A percentile compares a stretch with the other conserved stretches of the same genome.
These are phyloP conservation scores for Coniosporium tulheliwenetii DNA, from an alignment of 2,329 filamentous ascomycete species.

Conservation along the genomic window DNA sequence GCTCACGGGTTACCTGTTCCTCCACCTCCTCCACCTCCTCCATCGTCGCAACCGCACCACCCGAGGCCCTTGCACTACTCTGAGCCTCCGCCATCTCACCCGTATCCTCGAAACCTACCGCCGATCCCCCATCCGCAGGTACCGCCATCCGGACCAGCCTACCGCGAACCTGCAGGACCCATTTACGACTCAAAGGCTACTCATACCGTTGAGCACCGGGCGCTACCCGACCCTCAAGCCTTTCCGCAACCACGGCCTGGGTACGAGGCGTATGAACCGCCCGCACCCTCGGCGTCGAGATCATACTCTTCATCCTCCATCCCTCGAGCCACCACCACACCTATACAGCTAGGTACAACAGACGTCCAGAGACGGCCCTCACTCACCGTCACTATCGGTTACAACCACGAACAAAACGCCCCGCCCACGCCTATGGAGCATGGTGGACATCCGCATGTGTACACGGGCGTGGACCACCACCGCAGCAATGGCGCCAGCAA, in stretches of 20 bases:
- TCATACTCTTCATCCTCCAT: constrained; percentile 1
- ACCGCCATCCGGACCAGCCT: not conserved
- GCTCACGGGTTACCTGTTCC: constrained; percentile 12
- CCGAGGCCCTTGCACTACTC: constrained; percentile 13
- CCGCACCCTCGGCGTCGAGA: not conserved
- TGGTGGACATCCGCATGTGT: constrained; percentile 17
- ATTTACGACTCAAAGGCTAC: not conserved
- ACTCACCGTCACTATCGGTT: constrained; percentile 8
- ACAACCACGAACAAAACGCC: not conserved
- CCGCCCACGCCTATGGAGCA: constrained; percentile 15
- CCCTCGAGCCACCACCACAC: constrained; percentile 11
- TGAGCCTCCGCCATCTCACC: constrained; percentile 6
- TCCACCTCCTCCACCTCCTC: constrained; percentile 14
- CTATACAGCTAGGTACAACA: constrained; percentile 4
- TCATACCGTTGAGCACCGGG: not conserved
- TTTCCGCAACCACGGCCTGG: not conserved
- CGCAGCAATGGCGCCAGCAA: constrained; percentile 16
- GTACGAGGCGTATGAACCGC: not conserved
- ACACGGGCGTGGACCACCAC: constrained; percentile 16
- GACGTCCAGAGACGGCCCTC: constrained; percentile 10
- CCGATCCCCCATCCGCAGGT: not conserved
- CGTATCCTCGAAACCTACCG: not conserved
- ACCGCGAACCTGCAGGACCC: not conserved
- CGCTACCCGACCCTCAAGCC: not conserved
- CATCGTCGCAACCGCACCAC: constrained; percentile 13